Conservation (phyloP, 1,139 yeast species). For the Yamadazyma dendronema region DNA sequence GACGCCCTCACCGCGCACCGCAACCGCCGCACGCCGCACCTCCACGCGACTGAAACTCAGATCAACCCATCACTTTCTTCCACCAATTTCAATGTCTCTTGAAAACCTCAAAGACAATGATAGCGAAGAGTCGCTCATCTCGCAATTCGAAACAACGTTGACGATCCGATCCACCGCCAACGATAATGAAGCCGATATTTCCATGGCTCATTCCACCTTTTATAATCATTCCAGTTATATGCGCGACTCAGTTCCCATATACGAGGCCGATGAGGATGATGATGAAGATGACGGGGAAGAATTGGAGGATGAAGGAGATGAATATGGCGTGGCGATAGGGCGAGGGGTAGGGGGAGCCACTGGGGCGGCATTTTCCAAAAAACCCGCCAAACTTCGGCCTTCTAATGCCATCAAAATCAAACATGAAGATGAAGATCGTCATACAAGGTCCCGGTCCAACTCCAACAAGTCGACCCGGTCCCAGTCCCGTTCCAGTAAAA, state of each 20-base stretch:
- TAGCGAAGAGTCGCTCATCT: conserved; percentile 46
- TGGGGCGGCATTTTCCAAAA: conserved; percentile 4
- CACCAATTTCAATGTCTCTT: conserved; percentile 3
- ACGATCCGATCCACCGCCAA: conserved; percentile 43
- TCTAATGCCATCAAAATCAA: neutral
- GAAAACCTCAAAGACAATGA: conserved; percentile 24
- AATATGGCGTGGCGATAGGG: too few species aligned
- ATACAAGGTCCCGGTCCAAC: conserved; percentile 6
- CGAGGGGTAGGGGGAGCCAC: conserved; percentile 3
- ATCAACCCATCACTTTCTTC: neutral
- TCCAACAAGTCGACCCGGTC: conserved; percentile 5
- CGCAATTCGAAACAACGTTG: conserved; percentile 49
- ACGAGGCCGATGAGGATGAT: conserved; percentile 32
- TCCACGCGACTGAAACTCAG: conserved; percentile 19
- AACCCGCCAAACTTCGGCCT: neutral
- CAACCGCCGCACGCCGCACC: too few species aligned
- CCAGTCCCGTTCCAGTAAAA: conserved; percentile 4
- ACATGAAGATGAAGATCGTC: neutral
- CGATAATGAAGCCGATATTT: conserved; percentile 37
- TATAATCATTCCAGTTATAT: conserved; percentile 30
- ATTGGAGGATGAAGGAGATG: neutral
- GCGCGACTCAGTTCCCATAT: conserved; percentile 32
- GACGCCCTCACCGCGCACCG: too few species aligned
- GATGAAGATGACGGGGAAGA: conserved; percentile 20
- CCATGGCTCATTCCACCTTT: conserved; percentile 44